These are phyloP conservation scores for Crotalaria pallida DNA, from an alignment of 306 rosid species.

Conservation along the genomic window DNA sequence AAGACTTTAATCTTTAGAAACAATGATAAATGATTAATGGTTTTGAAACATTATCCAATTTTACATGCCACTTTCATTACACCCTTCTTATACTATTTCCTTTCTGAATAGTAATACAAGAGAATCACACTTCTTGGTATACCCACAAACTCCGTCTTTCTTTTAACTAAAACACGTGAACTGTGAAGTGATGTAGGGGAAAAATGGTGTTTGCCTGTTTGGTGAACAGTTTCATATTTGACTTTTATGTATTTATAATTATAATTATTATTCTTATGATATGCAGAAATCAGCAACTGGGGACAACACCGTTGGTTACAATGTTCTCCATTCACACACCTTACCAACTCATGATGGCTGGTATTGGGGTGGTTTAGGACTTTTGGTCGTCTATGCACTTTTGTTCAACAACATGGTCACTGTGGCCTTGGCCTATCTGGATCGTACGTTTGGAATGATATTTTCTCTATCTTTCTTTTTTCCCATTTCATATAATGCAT, in stretches of 20 bases:
- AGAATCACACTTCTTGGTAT: neutral
- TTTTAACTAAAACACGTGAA: neutral
- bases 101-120: neutral
- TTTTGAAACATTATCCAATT: too few relatives aligned
- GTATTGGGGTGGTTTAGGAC: constrained; percentile 72
- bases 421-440: constrained; percentile 63
- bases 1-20: too few relatives aligned
- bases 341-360: constrained; percentile 58
- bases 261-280: constrained; percentile 16
- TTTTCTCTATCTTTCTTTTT: neutral
- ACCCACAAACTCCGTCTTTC: neutral
- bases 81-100: neutral
- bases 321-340: constrained; percentile 42
- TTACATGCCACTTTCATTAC: neutral
- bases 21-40: too few relatives aligned
- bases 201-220: neutral
- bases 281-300: constrained; percentile 52
- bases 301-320: constrained; percentile 49
- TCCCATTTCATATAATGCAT: neutral
- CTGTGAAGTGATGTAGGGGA: neutral
- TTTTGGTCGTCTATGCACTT: constrained; percentile 36
- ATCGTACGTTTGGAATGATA: constrained; percentile 51
- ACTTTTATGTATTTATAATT: constrained; percentile 5
- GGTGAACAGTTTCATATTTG: neutral
- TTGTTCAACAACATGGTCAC: constrained; percentile 62